Conservation (phyloP, 169 alveolate species). For the Theileria sp. region DNA sequence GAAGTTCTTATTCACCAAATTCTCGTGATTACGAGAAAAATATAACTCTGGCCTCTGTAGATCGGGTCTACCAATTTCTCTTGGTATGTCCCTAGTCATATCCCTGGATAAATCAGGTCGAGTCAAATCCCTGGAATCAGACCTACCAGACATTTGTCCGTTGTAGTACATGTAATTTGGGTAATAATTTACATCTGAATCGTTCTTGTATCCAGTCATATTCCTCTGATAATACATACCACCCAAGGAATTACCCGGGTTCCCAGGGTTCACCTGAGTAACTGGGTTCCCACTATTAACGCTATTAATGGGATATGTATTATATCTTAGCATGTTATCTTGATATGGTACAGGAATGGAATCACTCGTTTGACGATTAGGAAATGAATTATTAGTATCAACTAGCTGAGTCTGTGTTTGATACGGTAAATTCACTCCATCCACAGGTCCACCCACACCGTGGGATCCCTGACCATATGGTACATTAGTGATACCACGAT, state of each 20-base stretch:
- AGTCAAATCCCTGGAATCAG: background rate
- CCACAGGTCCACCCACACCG: background rate
- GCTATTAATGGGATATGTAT: too few relatives aligned
- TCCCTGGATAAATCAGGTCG: too few relatives aligned
- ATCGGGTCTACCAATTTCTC: too few relatives aligned
- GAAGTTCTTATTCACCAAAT: constrained; percentile 7
- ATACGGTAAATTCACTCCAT: background rate
- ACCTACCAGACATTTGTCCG: background rate
- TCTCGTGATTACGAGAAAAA: background rate
- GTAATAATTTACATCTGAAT: background rate
- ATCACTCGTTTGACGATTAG: background rate
- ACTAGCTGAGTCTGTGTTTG: background rate
- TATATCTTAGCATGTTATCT: background rate
- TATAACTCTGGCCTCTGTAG: background rate
- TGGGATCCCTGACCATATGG: too few relatives aligned
- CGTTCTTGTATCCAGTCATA: background rate
- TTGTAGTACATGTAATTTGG: background rate
- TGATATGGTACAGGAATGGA: background rate
- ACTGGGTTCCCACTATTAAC: too few relatives aligned
- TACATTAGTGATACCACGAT: too few relatives aligned
- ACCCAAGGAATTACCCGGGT: background rate
- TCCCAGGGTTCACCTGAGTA: background rate
- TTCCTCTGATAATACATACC: background rate
- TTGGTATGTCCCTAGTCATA: too few relatives aligned
- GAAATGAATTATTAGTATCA: background rate